A percentile compares a stretch with the other conserved stretches of the same genome.
Conservation (phyloP, 176 grass and related monocot genomes). For the Aegilops speltoides region DNA sequence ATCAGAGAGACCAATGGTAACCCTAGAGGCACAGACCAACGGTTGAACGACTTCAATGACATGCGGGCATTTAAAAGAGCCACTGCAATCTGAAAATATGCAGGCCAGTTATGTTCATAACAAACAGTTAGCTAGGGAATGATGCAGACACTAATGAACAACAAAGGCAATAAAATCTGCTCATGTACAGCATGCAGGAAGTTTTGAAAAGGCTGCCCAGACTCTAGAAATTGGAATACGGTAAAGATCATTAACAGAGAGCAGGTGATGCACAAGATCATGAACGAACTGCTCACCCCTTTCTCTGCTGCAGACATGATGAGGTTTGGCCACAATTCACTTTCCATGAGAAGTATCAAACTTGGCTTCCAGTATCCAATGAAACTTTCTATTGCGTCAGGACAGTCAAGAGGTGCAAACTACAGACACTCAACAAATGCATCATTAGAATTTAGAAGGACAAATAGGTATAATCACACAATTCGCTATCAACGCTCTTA, state of each 20-base stretch:
- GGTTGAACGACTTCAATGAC: conserved; percentile 78
- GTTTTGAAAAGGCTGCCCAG: neutral
- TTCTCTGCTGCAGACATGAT: conserved; percentile 72
- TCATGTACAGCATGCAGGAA: neutral
- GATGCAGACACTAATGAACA: neutral
- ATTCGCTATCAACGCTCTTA: neutral
- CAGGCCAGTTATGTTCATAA: conserved; percentile 2
- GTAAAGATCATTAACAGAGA: conserved; percentile 2
- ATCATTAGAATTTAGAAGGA: neutral
- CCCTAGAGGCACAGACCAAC: conserved; percentile 60
- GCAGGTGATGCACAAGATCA: conserved; percentile 11
- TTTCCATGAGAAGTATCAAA: conserved; percentile 85
- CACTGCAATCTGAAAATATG: conserved; percentile 68
- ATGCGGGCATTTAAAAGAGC: conserved; percentile 89
- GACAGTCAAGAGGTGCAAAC: conserved; percentile 89
- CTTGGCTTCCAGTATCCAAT: conserved; percentile 79
- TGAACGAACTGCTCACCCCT: conserved; percentile 44
- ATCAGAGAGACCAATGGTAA: conserved; percentile 72
- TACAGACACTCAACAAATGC: conserved; percentile 17
- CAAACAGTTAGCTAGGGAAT: neutral
- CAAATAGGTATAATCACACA: neutral
- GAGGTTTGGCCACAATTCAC: conserved; percentile 97
- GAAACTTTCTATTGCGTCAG: conserved; percentile 57
- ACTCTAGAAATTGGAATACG: conserved; percentile 19
- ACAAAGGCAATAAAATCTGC: neutral